Evolutionary conservation across 225 moss, liverwort and hornwort genomes (phyloP).

Genomic region (Polytrichum formosum): DNA sequence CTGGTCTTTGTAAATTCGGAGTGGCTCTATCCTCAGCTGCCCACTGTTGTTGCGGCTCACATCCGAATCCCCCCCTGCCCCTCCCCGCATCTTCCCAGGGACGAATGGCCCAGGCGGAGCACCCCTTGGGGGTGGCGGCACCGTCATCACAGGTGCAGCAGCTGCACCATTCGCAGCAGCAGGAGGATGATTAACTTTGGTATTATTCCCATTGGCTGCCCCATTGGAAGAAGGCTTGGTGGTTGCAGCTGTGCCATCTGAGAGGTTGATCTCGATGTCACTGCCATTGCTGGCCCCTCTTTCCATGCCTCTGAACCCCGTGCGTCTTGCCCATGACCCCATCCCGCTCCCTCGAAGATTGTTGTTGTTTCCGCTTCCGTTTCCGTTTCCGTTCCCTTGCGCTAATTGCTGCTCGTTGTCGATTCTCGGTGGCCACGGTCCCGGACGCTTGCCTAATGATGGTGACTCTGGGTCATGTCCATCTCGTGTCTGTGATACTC

Average conservation of each 20-base stretch:
- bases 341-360: slow-evolving; percentile 15
- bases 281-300: slow-evolving; percentile 22
- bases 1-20: slow-evolving; percentile 51
- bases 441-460: slow-evolving; percentile 26
- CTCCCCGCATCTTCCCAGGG: slow-evolving; percentile 19
- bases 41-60: slow-evolving; percentile 45
- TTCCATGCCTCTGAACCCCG: slow-evolving; percentile 34
- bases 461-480: slow-evolving; percentile 40
- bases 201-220: background rate
- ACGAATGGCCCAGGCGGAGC: slow-evolving; percentile 40
- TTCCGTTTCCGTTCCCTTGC: too few relatives aligned
- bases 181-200: too few relatives aligned
- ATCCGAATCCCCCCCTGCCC: slow-evolving; percentile 19
- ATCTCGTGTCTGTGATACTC: slow-evolving; percentile 24
- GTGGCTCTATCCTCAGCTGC: slow-evolving; percentile 45
- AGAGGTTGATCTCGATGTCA: slow-evolving; percentile 37
- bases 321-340: slow-evolving; percentile 49
- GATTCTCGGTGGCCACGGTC: slow-evolving; percentile 20
- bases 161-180: slow-evolving; percentile 8
- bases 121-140: background rate
- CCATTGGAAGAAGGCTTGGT: background rate
- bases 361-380: background rate
- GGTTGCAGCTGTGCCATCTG: slow-evolving; percentile 20
- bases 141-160: background rate
- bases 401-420: background rate